A percentile compares a stretch with the other conserved stretches of the same genome.
Conservation (phyloP, 1,284 basidiomycete genomes). For the Malassezia nana region DNA sequence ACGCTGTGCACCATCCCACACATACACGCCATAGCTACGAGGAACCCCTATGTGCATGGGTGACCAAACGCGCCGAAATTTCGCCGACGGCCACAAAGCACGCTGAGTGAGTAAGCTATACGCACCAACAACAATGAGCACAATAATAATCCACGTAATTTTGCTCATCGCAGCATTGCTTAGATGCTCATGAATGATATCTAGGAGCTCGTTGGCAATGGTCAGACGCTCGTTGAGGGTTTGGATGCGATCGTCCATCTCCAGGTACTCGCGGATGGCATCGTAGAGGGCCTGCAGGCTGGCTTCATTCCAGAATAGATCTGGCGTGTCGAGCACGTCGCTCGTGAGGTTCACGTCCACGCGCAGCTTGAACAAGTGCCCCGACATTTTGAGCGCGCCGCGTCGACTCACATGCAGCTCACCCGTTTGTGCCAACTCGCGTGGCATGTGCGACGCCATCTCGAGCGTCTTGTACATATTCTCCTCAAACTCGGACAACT, state of each 20-base stretch:
- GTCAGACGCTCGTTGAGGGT: conserved; percentile 79
- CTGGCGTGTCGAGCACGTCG: conserved; percentile 83
- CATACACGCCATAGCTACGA: conserved; percentile 2
- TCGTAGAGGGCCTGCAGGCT: conserved; percentile 79
- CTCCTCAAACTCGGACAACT: conserved; percentile 78
- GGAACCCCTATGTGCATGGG: conserved; percentile 42
- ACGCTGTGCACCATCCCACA: conserved; percentile 1
- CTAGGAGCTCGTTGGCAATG: conserved; percentile 61
- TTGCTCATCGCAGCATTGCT: conserved; percentile 71
- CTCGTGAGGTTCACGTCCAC: conserved; percentile 83
- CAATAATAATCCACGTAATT: conserved; percentile 82
- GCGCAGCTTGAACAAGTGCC: conserved; percentile 74
- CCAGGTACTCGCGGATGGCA: conserved; percentile 87
- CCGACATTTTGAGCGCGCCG: conserved; percentile 77
- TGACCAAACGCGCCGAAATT: conserved; percentile 67
- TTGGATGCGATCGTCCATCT: conserved; percentile 73
- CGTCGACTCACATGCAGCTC: conserved; percentile 65
- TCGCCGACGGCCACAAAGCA: conserved; percentile 78
- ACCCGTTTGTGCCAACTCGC: conserved; percentile 70
- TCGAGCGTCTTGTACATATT: conserved; percentile 68
- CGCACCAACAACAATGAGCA: conserved; percentile 83
- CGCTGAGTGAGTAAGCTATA: too few relatives aligned
- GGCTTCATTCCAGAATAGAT: conserved; percentile 90
- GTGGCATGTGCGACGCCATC: conserved; percentile 71
- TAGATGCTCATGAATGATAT: conserved; percentile 80